Evolutionary conservation across 371 early-diverging fungal genomes (phyloP).

Genomic region (Actinomortierella wolfii): DNA sequence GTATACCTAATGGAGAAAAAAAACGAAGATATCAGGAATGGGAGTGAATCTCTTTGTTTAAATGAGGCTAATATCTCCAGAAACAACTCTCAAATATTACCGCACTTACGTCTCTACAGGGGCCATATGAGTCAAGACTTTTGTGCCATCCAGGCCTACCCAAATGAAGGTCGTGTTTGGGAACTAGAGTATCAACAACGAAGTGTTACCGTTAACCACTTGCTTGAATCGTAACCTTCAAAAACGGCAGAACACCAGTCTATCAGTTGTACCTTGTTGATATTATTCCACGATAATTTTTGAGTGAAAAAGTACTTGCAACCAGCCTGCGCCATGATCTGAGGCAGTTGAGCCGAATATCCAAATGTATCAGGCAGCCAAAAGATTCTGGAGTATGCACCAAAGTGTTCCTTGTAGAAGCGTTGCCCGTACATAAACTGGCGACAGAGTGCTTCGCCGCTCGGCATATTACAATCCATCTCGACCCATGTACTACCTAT

Average conservation of each 20-base stretch:
- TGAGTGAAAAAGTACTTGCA: slow-evolving; percentile 97
- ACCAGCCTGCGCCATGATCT: slow-evolving; percentile 82
- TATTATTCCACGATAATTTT: slow-evolving; percentile 97
- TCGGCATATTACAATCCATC: slow-evolving; percentile 97
- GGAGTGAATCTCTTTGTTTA: too few relatives aligned
- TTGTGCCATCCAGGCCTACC: slow-evolving; percentile 56
- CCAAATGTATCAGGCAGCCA: slow-evolving; percentile 97
- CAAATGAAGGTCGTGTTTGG: slow-evolving; percentile 94
- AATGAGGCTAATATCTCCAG: too few relatives aligned
- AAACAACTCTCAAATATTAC: not conserved
- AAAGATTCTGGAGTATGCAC: slow-evolving; percentile 78
- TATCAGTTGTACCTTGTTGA: slow-evolving; percentile 87
- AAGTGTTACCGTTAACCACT: slow-evolving; percentile 4
- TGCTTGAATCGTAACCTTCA: too few relatives aligned
- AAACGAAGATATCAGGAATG: not conserved
- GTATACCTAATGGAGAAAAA: not conserved
- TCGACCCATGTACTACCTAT: slow-evolving; percentile 98
- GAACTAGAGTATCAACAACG: slow-evolving; percentile 55
- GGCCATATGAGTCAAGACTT: slow-evolving; percentile 53
- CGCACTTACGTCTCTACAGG: slow-evolving; percentile 50
- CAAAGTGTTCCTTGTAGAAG: slow-evolving; percentile 87
- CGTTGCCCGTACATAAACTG: slow-evolving; percentile 94
- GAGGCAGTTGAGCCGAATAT: slow-evolving; percentile 78
- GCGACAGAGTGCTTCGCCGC: slow-evolving; percentile 92
- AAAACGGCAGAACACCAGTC: too few relatives aligned